A percentile compares a stretch with the other conserved stretches of the same genome.
phyloP scores from a whole-genome alignment of 805 yeast genomes.

The Starmerella vaccinii region DNA sequence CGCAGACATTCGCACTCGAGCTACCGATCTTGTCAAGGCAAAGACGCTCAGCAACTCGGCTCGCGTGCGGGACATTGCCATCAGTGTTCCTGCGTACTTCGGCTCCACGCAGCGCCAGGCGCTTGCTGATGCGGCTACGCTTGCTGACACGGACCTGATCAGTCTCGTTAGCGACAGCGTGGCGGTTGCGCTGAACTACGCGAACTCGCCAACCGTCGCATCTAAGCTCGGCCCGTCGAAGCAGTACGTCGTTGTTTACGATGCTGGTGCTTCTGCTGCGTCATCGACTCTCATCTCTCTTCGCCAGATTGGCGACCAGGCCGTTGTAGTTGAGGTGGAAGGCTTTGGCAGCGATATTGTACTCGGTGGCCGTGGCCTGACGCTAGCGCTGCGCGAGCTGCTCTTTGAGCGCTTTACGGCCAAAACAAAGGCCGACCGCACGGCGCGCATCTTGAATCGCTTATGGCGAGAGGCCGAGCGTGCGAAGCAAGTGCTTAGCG shows the following conservation, averaged over 20 bases:
- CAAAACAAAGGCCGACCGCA: conserved; percentile 34
- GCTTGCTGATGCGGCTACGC: conserved; percentile 56
- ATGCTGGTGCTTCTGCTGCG: conserved; percentile 88
- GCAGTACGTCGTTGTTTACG: conserved; percentile 64
- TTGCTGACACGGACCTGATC: conserved; percentile 56
- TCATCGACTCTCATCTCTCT: conserved; percentile 61
- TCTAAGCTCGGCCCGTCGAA: conserved; percentile 36
- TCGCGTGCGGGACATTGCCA: conserved; percentile 50
- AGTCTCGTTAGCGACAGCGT: conserved; percentile 79
- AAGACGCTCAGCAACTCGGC: conserved; percentile 37
- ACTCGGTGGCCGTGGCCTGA: conserved; percentile 69
- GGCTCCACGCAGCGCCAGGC: conserved; percentile 58
- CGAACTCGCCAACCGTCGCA: conserved; percentile 38
- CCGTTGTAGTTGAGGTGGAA: conserved; percentile 46
- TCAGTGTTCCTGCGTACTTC: conserved; percentile 70
- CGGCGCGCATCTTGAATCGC: conserved; percentile 53
- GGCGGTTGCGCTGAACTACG: conserved; percentile 81
- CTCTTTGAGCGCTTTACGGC: conserved; percentile 49
- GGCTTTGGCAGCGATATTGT: conserved; percentile 59
- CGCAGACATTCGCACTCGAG: conserved; percentile 54
- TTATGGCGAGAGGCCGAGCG: conserved; percentile 78
- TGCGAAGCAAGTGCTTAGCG: conserved; percentile 77
- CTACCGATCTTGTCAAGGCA: conserved; percentile 47
- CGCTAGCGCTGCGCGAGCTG: conserved; percentile 51
- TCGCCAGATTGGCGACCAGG: conserved; percentile 20